Conservation (phyloP, 441 rosid genomes). For the Adansonia rubrostipa region DNA sequence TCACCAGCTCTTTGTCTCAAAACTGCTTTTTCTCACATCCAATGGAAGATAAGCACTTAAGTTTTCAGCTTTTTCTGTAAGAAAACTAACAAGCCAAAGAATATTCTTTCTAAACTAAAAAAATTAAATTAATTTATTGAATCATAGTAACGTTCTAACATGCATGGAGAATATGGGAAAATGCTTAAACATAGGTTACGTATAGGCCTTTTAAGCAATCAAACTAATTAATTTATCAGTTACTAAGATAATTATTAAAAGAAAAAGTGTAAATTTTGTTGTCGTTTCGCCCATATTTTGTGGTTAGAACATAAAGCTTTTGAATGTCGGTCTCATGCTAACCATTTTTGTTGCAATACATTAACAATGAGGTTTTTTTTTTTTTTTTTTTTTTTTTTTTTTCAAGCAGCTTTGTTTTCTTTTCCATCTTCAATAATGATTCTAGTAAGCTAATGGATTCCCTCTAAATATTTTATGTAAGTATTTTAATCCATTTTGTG, state of each 20-base stretch:
- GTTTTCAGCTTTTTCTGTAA: background rate
- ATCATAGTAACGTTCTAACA: background rate
- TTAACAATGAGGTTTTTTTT: background rate
- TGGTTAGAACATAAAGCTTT: conserved; percentile 3
- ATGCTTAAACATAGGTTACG: background rate
- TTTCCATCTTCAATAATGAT: background rate
- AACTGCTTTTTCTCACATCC: conserved; percentile 2
- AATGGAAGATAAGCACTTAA: background rate
- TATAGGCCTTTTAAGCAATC: background rate
- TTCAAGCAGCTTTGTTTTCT: too few relatives aligned
- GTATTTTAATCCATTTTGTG: background rate
- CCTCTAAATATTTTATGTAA: too few relatives aligned
- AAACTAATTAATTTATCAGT: background rate
- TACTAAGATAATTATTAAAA: background rate
- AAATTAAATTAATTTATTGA: background rate
- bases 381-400: background rate
- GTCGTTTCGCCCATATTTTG: conserved; percentile 23
- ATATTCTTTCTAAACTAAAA: background rate
- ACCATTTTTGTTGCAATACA: background rate
- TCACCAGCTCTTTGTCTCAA: background rate
- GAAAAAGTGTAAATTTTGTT: background rate
- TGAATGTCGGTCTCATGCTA: background rate
- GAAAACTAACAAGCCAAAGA: background rate
- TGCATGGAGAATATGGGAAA: background rate
- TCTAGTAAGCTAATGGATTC: background rate